These are phyloP conservation scores for Grosmannia clavigera DNA, from an alignment of 2,329 filamentous ascomycete species.

Conservation along the genomic window DNA sequence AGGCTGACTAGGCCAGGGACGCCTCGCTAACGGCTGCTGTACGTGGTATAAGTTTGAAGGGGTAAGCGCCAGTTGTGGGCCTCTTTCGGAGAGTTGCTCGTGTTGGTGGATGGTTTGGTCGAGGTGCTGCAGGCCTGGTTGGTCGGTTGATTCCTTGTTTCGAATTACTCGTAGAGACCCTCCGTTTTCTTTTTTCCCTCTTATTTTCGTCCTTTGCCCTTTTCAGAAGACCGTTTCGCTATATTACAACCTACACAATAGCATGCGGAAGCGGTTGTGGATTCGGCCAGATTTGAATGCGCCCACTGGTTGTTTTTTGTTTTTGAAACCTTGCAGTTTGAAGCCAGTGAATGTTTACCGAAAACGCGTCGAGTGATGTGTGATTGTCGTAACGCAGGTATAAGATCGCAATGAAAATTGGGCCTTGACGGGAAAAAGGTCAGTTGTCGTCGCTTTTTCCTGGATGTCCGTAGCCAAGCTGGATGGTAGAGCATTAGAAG, in stretches of 20 bases:
- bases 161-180: background rate
- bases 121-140: background rate
- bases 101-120: slow-evolving; percentile 1
- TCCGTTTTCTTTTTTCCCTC: background rate
- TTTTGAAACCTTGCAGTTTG: background rate
- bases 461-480: background rate
- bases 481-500: background rate
- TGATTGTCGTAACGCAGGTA: background rate
- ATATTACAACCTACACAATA: background rate
- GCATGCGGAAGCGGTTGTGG: background rate
- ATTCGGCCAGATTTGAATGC: background rate
- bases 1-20: slow-evolving; percentile 11
- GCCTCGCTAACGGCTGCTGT: slow-evolving; percentile 10
- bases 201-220: background rate
- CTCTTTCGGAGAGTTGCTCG: slow-evolving; percentile 2
- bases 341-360: background rate
- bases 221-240: background rate
- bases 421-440: background rate
- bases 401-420: background rate
- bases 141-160: slow-evolving; percentile 1
- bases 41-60: slow-evolving; percentile 12
- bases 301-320: background rate
- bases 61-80: slow-evolving; percentile 9
- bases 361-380: background rate
- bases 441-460: background rate